phyloP scores from a whole-genome alignment of 1,284 basidiomycete species.

The Waitea zeae region DNA sequence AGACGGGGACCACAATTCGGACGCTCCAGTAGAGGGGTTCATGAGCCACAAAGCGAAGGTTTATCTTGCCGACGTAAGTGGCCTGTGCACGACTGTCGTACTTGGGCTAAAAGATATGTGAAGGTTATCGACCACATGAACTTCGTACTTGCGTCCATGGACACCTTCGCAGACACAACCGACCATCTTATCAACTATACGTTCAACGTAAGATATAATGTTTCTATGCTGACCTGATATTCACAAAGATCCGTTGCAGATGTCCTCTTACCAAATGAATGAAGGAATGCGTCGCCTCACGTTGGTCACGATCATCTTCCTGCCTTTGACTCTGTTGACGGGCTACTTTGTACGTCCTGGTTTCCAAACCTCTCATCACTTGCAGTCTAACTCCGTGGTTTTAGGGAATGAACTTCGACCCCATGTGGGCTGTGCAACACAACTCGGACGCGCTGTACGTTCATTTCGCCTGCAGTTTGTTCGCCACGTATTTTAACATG shows the following conservation, averaged over 20 bases:
- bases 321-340: conserved; percentile 51
- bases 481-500: not conserved
- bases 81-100: not conserved
- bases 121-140: conserved; percentile 59
- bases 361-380: not conserved
- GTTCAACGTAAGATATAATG: conserved; percentile 28
- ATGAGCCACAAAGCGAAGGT: conserved; percentile 55
- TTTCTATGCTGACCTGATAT: conserved; percentile 3
- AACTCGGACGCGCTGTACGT: too few relatives aligned
- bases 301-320: conserved; percentile 47
- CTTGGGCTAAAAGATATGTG: conserved; percentile 1
- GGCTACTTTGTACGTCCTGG: conserved; percentile 44
- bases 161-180: conserved; percentile 48
- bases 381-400: too few relatives aligned
- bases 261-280: conserved; percentile 56
- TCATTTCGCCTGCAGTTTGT: too few relatives aligned
- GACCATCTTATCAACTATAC: conserved; percentile 58
- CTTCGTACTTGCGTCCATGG: conserved; percentile 43
- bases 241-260: conserved; percentile 17
- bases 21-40: conserved; percentile 27
- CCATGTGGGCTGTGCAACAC: not conserved
- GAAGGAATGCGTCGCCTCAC: conserved; percentile 49
- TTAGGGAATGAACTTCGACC: not conserved
- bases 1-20: conserved; percentile 7
- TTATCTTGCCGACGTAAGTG: conserved; percentile 27